These are phyloP conservation scores for Lichenothelia convexa DNA, from an alignment of 495 filamentous ascomycete species.

Conservation along the genomic window DNA sequence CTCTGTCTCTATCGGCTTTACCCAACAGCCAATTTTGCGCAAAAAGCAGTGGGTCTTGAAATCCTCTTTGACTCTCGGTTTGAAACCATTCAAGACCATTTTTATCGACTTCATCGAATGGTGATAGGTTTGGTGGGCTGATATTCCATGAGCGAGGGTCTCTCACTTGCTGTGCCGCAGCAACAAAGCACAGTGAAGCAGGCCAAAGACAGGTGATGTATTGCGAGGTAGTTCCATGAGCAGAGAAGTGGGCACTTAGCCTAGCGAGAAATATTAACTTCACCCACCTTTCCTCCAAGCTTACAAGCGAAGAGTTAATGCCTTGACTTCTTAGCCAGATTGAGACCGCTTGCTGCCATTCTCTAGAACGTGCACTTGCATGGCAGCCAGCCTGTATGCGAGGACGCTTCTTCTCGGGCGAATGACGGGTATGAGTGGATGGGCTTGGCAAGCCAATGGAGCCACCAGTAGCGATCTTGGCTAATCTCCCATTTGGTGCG, in stretches of 20 bases:
- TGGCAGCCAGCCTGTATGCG: background rate
- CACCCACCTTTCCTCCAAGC: background rate
- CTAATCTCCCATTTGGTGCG: background rate
- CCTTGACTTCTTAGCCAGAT: background rate
- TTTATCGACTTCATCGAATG: background rate
- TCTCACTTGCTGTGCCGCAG: background rate
- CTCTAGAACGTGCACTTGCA: background rate
- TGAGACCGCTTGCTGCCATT: background rate
- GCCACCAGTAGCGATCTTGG: too few relatives aligned
- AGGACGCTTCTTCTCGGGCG: background rate
- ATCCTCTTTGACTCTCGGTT: background rate
- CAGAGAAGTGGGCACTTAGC: background rate
- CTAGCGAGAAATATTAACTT: background rate
- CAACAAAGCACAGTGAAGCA: background rate
- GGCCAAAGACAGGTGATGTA: background rate
- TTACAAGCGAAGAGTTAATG: background rate
- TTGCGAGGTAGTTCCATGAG: background rate
- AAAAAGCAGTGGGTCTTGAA: background rate
- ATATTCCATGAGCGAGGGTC: background rate
- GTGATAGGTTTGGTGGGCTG: background rate
- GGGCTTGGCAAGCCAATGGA: background rate
- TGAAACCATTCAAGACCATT: background rate
- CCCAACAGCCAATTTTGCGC: background rate
- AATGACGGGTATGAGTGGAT: background rate
- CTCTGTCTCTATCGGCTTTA: background rate